phyloP scores from a whole-genome alignment of 257 asterid species.

The Henckelia pumila region DNA sequence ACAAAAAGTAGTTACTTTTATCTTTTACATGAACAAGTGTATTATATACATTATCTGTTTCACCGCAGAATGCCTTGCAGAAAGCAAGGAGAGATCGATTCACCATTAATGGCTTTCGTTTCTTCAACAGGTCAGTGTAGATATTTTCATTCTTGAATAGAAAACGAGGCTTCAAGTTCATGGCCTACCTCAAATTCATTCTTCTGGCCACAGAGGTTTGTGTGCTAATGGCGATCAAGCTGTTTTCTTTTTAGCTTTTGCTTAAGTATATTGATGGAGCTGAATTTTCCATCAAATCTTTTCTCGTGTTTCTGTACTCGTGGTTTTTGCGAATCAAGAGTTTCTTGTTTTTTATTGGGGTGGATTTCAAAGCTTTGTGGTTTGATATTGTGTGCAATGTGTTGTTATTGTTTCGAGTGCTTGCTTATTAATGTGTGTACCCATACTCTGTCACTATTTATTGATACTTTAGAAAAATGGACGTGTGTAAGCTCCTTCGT shows the following conservation, averaged over 20 bases:
- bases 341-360: neutral
- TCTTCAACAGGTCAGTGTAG: no score
- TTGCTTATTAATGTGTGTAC: neutral
- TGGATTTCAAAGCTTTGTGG: neutral
- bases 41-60: no score
- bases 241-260: neutral
- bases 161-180: constrained; percentile 88
- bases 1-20: no score
- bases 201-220: constrained; percentile 66
- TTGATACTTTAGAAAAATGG: no score
- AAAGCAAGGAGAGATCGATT: no score
- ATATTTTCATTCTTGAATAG: no score
- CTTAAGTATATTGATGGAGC: neutral
- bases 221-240: neutral
- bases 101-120: no score
- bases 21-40: no score
- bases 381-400: neutral
- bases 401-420: neutral
- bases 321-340: no score
- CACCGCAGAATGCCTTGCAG: no score
- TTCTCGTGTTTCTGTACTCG: neutral
- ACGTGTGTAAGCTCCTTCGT: neutral
- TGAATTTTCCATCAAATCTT: neutral
- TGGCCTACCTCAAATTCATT: constrained; percentile 59
- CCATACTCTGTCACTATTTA: neutral